Base-by-base conservation (phyloP, 2,329 filamentous ascomycete species). In the Hypoxylon rubiginosum region DNA sequence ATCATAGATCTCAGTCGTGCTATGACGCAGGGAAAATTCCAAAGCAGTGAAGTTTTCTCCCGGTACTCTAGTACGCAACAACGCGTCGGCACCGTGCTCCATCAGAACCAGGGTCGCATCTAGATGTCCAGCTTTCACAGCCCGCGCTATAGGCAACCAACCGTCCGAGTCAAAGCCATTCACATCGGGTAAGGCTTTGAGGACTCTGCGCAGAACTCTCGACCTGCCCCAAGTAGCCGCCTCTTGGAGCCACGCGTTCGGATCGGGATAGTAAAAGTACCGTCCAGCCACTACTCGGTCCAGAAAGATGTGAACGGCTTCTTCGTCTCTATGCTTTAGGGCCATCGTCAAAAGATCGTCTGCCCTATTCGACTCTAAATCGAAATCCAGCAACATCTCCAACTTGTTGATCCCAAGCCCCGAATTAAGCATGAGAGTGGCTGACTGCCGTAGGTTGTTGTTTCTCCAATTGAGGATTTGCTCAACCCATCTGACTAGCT, bases 181-280 rank as follows among this genome's bases (percentile, higher is more conserved):
- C 19, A 62, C n/a, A 43, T 55, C 4, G 32, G 58, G 58, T 15
- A 32, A 50, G 13, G 19, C 51, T 32, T n/a, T 11, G 7, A 56
- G 45, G 11, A 62, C n/a, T 41, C 26, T 26, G 11, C 51, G 58
- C 10, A 56, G 13, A 19, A 55, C 19, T 1, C 24, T 19, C 9
- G 28, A 5, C 21, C 53, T 7, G n/a, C 58, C 51, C 58, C 58
- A 55, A 9, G 21, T 13, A 13, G 43, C 51, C 5, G 58, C 58
- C 26, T 43, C 24, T 26, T 62, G 58, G 17, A 55, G 58, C 58
- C 50, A 55, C 9, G n/a, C 19, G 41, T 55, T 56, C 5, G 51
- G 51, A 30, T 62, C 43, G 34, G 19, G 32, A 21, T 8, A 21
- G 19, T 26, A 24, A 6, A 1, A 10, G 36, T 5, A 2, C 17